Percentiles rank a stretch among this genome's conserved stretches.
These are phyloP conservation scores for Sugiyamaella lignohabitans DNA, from an alignment of 805 yeast species.

Conservation along the genomic window DNA sequence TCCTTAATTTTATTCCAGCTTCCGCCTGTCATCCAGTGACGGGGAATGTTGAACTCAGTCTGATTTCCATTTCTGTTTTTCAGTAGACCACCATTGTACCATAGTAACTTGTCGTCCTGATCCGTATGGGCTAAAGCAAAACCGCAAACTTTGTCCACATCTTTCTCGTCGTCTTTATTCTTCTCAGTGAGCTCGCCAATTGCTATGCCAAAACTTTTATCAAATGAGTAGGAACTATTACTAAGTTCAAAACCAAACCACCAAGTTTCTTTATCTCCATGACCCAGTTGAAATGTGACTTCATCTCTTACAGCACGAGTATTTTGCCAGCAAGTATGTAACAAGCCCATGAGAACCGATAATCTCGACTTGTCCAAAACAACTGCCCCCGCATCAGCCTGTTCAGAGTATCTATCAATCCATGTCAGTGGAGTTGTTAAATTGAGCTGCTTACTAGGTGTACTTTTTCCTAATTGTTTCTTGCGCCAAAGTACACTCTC, in stretches of 20 bases:
- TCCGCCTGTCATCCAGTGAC: background rate
- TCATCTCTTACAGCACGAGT: background rate
- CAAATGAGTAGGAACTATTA: background rate
- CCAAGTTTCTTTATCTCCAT: background rate
- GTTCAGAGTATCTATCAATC: background rate
- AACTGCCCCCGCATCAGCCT: background rate
- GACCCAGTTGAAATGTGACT: background rate
- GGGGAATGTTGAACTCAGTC: background rate
- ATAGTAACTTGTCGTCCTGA: background rate
- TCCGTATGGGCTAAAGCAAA: background rate
- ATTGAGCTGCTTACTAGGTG: background rate
- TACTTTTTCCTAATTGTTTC: background rate
- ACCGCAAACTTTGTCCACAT: background rate
- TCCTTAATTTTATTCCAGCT: background rate
- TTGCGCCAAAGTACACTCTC: background rate
- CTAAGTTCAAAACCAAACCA: background rate
- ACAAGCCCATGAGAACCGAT: background rate
- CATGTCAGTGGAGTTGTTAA: background rate
- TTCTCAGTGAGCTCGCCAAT: background rate
- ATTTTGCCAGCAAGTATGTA: background rate
- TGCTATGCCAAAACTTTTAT: background rate
- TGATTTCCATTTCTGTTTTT: background rate
- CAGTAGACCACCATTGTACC: background rate
- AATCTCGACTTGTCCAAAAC: background rate
- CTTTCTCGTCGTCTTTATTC: background rate